Evolutionary conservation across 1,139 yeast species (phyloP), one percentile per base, ranked within the genome.

Genomic region (Debaryomyces fabryi): DNA sequence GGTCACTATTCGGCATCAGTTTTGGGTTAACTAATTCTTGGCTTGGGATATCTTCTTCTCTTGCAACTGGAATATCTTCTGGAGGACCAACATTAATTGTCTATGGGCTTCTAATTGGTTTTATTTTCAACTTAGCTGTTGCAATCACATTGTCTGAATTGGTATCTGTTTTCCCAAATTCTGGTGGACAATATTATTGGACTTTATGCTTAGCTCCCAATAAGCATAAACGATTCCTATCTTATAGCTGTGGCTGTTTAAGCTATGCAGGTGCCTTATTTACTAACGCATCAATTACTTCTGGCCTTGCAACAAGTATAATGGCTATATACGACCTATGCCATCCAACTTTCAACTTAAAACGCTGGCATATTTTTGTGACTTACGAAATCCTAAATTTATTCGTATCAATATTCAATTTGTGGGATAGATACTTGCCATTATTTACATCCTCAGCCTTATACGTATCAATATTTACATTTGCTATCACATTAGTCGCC

Each of bases 341-440:
- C 27, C 35, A 46, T 21, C 46, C 49, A n/a, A 27, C 10, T 20
- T 18, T 21, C 24, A 10, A 13, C 12, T 23, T 39, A 60, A 72
- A 56, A 58, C 77, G 74, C 46, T 83, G 88, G 88, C 84, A 82
- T 54, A 76, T 82, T 33, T 82, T 82, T 56, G 75, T 83, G 35
- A 72, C 79, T 48, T 82, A 76, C 58, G 81, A 64, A 47, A 41
- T 67, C 12, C 60, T 68, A 46, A 71, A 70, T 50, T 52, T 70
- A 24, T 66, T 79, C 45, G 57, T 83, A 46, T 71, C 76, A 50
- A 47, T 81, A 29, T 81, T 81, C 70, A 83, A 83, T 65, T 71
- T 81, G 51, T 83, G 78, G 67, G 87, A 83, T 43, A 76, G 72
- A 50, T 77, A 82, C 43, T 68, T 83, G 52, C 87, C 88, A 6